These are phyloP conservation scores for Achlya hypogyna DNA, from an alignment of 352 stramenopile species.

Conservation along the genomic window DNA sequence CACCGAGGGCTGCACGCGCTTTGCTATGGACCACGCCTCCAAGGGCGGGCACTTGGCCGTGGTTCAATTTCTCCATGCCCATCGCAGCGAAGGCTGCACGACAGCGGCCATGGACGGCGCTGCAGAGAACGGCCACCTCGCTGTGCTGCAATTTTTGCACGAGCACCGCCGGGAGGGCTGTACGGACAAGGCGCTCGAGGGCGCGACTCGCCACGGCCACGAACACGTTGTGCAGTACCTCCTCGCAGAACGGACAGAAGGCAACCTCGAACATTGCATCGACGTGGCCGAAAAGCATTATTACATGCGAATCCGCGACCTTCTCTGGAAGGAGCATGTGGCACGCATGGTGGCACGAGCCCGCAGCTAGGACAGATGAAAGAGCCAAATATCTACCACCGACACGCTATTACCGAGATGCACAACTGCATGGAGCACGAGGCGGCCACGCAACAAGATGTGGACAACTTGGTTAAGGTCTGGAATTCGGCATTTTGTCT, in stretches of 20 bases:
- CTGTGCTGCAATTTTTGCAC: slow-evolving; percentile 29
- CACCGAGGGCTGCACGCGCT: slow-evolving; percentile 19
- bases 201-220: background rate
- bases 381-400: too few relatives aligned
- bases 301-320: slow-evolving; percentile 5
- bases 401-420: too few relatives aligned
- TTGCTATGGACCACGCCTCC: slow-evolving; percentile 22
- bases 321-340: background rate
- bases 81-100: slow-evolving; percentile 17
- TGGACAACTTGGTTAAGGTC: too few relatives aligned
- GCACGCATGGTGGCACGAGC: background rate
- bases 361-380: too few relatives aligned
- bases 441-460: too few relatives aligned
- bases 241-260: slow-evolving; percentile 10
- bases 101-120: slow-evolving; percentile 28
- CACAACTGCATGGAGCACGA: too few relatives aligned
- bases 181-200: slow-evolving; percentile 12
- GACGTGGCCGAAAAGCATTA: background rate
- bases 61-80: slow-evolving; percentile 25
- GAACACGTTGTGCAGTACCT: slow-evolving; percentile 8
- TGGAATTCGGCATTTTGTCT: too few relatives aligned
- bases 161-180: slow-evolving; percentile 19
- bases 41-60: slow-evolving; percentile 26
- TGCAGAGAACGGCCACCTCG: slow-evolving; percentile 26
- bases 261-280: slow-evolving; percentile 15